These are phyloP conservation scores for Gonapodya prolifera DNA, from an alignment of 192 early-diverging fungal genomes.

Conservation along the genomic window DNA sequence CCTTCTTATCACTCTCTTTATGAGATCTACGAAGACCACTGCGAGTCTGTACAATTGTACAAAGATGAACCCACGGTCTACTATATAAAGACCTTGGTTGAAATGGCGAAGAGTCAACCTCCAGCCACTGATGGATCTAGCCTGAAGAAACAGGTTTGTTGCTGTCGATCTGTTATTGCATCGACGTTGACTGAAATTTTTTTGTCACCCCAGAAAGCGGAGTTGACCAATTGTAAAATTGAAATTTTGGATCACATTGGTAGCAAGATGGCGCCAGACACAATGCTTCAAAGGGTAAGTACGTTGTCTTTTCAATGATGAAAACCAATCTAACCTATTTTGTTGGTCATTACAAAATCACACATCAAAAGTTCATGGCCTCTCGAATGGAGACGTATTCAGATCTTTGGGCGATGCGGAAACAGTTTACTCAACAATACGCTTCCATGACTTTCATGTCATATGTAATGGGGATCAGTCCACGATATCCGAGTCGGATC, in stretches of 20 bases:
- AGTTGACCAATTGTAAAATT: conserved; percentile 62
- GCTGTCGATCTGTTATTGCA: not conserved
- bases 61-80: conserved; percentile 81
- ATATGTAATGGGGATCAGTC: conserved; percentile 76
- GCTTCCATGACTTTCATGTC: conserved; percentile 84
- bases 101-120: conserved; percentile 23
- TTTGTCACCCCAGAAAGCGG: conserved; percentile 30
- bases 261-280: conserved; percentile 69
- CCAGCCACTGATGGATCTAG: conserved; percentile 6
- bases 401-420: conserved; percentile 88
- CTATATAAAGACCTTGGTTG: conserved; percentile 61
- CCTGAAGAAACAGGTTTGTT: conserved; percentile 37
- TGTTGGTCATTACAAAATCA: not conserved
- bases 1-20: conserved; percentile 77
- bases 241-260: conserved; percentile 82
- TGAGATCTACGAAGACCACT: conserved; percentile 87
- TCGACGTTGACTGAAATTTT: not conserved
- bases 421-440: conserved; percentile 86
- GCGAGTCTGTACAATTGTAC: conserved; percentile 50
- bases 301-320: not conserved
- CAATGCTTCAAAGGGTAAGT: conserved; percentile 65
- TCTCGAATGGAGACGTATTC: conserved; percentile 58
- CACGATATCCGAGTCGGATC: conserved; percentile 79
- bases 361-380: conserved; percentile 47
- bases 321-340: not conserved